Evolutionary conservation across 2,329 filamentous ascomycete genomes (phyloP).

Genomic region (Aphanocladium album): DNA sequence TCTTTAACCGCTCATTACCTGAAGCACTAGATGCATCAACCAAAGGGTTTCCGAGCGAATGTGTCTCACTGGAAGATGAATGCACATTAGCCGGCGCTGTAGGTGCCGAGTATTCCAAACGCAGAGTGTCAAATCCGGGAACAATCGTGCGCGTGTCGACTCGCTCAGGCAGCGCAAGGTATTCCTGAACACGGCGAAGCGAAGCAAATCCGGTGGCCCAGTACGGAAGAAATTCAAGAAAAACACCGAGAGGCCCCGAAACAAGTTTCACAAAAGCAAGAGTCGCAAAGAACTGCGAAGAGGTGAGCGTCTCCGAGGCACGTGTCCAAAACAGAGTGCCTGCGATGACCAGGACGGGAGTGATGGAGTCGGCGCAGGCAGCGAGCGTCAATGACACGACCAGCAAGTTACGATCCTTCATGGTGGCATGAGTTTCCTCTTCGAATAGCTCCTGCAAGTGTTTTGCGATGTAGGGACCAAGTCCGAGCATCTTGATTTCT

Average conservation of each 20-base stretch:
- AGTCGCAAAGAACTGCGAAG: not conserved
- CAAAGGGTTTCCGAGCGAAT: too few relatives aligned
- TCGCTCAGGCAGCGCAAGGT: not conserved
- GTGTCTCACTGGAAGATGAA: too few relatives aligned
- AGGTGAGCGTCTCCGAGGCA: not conserved
- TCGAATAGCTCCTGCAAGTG: not conserved
- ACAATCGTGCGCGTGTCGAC: not conserved
- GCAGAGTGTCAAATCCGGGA: not conserved
- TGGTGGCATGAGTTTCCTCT: not conserved
- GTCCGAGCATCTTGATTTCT: slow-evolving; percentile 3
- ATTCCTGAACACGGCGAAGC: not conserved
- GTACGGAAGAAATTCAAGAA: not conserved
- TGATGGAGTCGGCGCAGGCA: not conserved
- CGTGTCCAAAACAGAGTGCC: slow-evolving; percentile 1
- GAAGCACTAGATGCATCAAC: not conserved
- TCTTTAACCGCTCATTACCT: not conserved
- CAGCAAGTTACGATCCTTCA: slow-evolving; percentile 2
- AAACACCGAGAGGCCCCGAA: not conserved
- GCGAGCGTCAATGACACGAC: not conserved
- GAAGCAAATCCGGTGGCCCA: not conserved
- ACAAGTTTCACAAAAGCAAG: not conserved
- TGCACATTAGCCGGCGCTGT: not conserved
- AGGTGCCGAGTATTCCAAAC: not conserved
- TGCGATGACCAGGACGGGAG: not conserved
- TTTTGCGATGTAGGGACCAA: not conserved